Base-by-base conservation (phyloP, 495 filamentous ascomycete genomes). In the Peziza echinospora region DNA sequence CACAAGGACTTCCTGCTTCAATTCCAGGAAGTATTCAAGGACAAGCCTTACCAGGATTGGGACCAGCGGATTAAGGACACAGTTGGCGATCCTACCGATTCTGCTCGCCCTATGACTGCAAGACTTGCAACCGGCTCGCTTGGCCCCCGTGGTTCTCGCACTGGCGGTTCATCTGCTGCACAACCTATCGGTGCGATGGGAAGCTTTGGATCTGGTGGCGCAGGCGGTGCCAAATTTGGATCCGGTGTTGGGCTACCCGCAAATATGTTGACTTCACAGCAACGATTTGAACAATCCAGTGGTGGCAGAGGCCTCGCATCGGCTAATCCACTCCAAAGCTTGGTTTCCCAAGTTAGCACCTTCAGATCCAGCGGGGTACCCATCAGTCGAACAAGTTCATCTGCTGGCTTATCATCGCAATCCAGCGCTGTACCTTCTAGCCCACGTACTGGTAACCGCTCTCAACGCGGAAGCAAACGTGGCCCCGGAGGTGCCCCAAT, bases 1-100 rank as follows among this genome's bases (percentile, higher is more conserved):
- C 83, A 94, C 61, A 80, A 81, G 48, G 75, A 83, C 43, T 99
- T 99, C 71, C 67, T 99, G 63, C 69, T 96, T n/a, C 91, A 99
- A 58, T 99, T 99, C 71, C 78, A 94, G 66, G 65, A 67, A 45
- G 82, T 84, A 2, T 99, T 93, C 65, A 89, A 78, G 46, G 89
- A 97, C 63, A 92, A 94, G 63, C 89, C 89, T 8, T 86, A 84
- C 2, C 52, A 82, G 11, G 85, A 94, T 53, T 97, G 93, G 76
- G 78, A 85, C 46, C 63, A 71, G 43, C 83, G 83, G 51, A 71
- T 97, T 52, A 84, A 71, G 25, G 78, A 93, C 57, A 80, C 77
- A 22, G 75, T 99, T 49, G 64, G 66, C 24, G 80, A 83, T 45
- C 62, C 68, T 48, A n/a, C n/a, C n/a, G 70, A 73, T 16, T 70